phyloP scores from a whole-genome alignment of 345 rosid genomes.

The Jatropha curcas region DNA sequence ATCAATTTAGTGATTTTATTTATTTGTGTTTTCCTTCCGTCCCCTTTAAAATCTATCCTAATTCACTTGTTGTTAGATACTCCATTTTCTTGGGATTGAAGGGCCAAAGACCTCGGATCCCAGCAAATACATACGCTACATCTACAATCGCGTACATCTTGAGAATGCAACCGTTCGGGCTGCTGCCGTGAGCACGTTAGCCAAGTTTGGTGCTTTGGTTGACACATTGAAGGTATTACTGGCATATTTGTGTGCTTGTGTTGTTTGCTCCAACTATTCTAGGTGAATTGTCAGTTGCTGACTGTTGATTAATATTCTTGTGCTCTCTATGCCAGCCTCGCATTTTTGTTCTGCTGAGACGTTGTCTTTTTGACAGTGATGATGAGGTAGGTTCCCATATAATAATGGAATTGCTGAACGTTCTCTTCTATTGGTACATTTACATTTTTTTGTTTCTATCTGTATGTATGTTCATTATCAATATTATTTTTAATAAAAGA shows the following conservation, averaged over 20 bases:
- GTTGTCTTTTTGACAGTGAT: slow-evolving; percentile 92
- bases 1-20: background rate
- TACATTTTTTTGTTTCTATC: background rate
- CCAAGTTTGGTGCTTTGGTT: slow-evolving; percentile 93
- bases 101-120: slow-evolving; percentile 97
- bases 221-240: slow-evolving; percentile 75
- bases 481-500: background rate
- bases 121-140: slow-evolving; percentile 91
- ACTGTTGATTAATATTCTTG: slow-evolving; percentile 10
- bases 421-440: background rate
- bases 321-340: slow-evolving; percentile 63
- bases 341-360: slow-evolving; percentile 77
- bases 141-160: slow-evolving; percentile 95
- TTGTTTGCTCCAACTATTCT: background rate
- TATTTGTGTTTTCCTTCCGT: background rate
- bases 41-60: background rate
- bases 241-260: slow-evolving; percentile 1
- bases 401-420: background rate
- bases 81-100: slow-evolving; percentile 95
- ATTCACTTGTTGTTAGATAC: slow-evolving; percentile 52
- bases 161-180: slow-evolving; percentile 99
- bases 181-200: slow-evolving; percentile 91
- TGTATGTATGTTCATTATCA: background rate
- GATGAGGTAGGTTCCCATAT: slow-evolving; percentile 73
- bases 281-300: background rate